Conservation (phyloP, 1,139 yeast species). For the Geotrichum cucujoidarum region DNA sequence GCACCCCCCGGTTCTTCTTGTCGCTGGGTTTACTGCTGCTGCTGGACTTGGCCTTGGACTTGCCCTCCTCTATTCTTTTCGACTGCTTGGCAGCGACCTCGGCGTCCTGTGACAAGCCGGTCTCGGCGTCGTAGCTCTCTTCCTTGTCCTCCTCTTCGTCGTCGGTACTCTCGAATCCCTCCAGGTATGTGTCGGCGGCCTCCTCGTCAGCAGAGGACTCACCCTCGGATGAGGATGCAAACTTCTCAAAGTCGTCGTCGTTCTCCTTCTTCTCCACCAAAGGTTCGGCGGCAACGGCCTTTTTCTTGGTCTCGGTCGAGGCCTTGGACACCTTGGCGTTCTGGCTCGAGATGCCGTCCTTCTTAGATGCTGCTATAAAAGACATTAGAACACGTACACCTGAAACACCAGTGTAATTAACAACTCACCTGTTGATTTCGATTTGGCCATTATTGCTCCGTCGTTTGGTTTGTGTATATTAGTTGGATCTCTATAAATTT, state of each 20-base stretch:
- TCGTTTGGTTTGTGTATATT: too few species aligned
- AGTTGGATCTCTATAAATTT: neutral
- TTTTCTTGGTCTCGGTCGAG: constrained; percentile 14
- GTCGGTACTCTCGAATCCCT: constrained; percentile 28
- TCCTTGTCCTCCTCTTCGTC: constrained; percentile 31
- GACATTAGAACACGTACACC: constrained; percentile 12
- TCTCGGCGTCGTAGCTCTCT: constrained; percentile 18
- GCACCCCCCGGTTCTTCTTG: constrained; percentile 50
- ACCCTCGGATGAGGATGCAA: constrained; percentile 23
- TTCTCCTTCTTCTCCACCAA: constrained; percentile 24
- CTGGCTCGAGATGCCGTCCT: constrained; percentile 13
- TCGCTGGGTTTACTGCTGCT: constrained; percentile 31
- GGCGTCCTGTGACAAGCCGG: constrained; percentile 9
- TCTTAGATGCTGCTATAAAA: constrained; percentile 5
- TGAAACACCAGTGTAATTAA: neutral
- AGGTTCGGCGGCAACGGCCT: constrained; percentile 9
- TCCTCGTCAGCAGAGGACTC: constrained; percentile 34
- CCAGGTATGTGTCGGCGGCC: constrained; percentile 25
- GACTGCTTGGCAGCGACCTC: constrained; percentile 14
- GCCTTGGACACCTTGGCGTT: constrained; percentile 20
- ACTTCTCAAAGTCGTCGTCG: constrained; percentile 37
- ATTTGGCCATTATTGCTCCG: constrained; percentile 11
- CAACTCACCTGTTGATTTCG: constrained; percentile 14
- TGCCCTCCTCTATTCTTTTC: constrained; percentile 20
- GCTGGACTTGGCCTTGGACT: constrained; percentile 2